Conservation (phyloP, 1,284 basidiomycete species). For the Sanguinoderma infundibulare region DNA sequence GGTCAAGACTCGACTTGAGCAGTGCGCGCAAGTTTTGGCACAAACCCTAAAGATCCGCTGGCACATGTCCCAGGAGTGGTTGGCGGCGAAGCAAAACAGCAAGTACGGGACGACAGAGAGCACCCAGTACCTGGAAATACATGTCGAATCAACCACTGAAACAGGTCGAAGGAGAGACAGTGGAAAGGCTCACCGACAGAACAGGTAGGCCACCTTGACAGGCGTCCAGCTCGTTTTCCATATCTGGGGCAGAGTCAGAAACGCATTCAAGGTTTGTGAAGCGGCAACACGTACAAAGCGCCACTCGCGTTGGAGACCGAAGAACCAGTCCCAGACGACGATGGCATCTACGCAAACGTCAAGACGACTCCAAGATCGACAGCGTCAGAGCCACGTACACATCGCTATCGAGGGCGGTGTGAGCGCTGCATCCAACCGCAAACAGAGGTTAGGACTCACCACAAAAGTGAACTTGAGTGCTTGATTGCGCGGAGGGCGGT, state of each 20-base stretch:
- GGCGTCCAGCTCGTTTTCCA: constrained; percentile 84
- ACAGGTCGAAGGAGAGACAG: constrained; percentile 12
- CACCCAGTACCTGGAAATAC: constrained; percentile 71
- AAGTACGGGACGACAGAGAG: constrained; percentile 76
- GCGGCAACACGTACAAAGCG: constrained; percentile 57
- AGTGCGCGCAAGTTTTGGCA: constrained; percentile 3
- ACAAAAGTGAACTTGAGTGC: constrained; percentile 82
- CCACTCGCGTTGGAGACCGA: constrained; percentile 74
- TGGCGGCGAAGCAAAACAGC: constrained; percentile 69
- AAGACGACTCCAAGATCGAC: constrained; percentile 28
- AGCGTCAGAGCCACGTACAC: constrained; percentile 54
- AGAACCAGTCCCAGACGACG: constrained; percentile 82
- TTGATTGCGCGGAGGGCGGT: constrained; percentile 23
- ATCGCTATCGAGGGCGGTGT: constrained; percentile 53
- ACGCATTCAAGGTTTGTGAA: constrained; percentile 3
- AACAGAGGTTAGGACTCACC: constrained; percentile 51
- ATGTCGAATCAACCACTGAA: background rate
- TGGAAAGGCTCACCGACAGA: constrained; percentile 71
- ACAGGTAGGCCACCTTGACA: constrained; percentile 78
- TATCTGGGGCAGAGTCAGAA: constrained; percentile 47
- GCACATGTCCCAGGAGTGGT: constrained; percentile 66
- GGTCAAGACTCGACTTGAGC: constrained; percentile 4
- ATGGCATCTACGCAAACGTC: constrained; percentile 61
- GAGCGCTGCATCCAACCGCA: constrained; percentile 18
- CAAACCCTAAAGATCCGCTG: constrained; percentile 67